A percentile compares a stretch with the other conserved stretches of the same genome.
phyloP scores from a whole-genome alignment of 345 rosid species.

The Salix exigua region DNA sequence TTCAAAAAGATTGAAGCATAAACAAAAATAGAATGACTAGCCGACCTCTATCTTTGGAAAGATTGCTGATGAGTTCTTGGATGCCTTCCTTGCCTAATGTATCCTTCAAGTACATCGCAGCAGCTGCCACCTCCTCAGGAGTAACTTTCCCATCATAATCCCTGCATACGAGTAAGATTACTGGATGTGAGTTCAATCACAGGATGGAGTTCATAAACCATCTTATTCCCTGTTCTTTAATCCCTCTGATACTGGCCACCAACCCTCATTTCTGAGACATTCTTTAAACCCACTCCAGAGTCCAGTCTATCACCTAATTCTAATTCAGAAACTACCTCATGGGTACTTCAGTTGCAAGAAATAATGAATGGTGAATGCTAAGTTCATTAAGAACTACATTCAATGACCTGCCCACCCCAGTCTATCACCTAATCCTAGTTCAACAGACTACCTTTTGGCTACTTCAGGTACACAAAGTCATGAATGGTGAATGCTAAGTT shows the following conservation, averaged over 20 bases:
- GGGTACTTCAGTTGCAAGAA: too few species aligned
- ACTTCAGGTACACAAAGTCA: too few species aligned
- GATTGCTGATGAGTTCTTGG: constrained; percentile 68
- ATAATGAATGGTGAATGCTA: too few species aligned
- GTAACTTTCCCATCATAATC: constrained; percentile 87
- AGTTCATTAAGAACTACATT: too few species aligned
- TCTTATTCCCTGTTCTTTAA: not conserved
- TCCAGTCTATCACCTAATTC: too few species aligned
- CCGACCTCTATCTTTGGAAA: constrained; percentile 75
- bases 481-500: too few species aligned
- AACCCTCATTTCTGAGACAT: not conserved
- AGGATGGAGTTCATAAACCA: not conserved
- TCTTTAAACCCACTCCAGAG: too few species aligned
- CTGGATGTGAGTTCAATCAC: not conserved
- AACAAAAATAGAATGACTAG: not conserved
- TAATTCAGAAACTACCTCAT: too few species aligned
- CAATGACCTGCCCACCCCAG: too few species aligned
- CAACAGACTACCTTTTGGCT: too few species aligned
- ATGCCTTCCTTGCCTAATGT: constrained; percentile 71
- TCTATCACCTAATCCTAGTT: too few species aligned
- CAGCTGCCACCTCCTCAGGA: constrained; percentile 82
- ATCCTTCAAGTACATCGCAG: constrained; percentile 72
- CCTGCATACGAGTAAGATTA: constrained; percentile 32
- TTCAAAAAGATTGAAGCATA: too few species aligned
- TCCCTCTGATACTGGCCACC: not conserved